Evolutionary conservation across 441 rosid genomes (phyloP), one percentile per base, ranked within the genome.

Genomic region (Populus tomentosa): DNA sequence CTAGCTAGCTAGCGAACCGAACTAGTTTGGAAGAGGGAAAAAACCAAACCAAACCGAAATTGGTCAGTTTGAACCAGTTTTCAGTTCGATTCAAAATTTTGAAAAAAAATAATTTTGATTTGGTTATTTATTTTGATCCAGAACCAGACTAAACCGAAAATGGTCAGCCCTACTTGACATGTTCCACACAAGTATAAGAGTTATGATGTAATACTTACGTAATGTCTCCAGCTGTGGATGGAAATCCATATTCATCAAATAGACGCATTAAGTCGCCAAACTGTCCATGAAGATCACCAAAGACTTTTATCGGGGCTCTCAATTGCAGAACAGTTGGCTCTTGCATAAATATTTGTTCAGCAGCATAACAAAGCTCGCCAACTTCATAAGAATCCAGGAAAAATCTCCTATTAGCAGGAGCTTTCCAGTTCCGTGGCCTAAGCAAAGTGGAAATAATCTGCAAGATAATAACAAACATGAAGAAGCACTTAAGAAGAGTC

Each of bases 231-330:
- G 98, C 98, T 69, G 97, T 89, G 74, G 99, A 96, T 75, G 99
- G 99, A 63, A 94, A 81, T 75, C 99, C 99, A 81, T 96, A 96
- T 82, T 96, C 98, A 80, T 94, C 98, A 87, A 96, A 96, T 64
- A 96, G 90, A 72, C 98, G 97, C 98, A 96, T 96, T 80, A 96
- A 91, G 85, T 96, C 99, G 76, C 98, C 98, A 89, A 96, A 96
- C 79, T 96, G 99, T 42, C 99, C 99, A 85, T 96, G 99, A 69
- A 96, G 89, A 90, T 96, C 98, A 80, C 99, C 65, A 21, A 61
- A 61, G 65, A 96, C 95, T 87, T 96, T 96, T 71, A 91, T 81
- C 40, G 98, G 99, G 80, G 98, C 99, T 86, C 85, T 96, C 82
- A 96, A 89, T 88, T 94, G 98, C 82, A 96, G 99, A 83, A 96